Conservation (phyloP, 148 eudicot species). For the Chenopodium formosanum region DNA sequence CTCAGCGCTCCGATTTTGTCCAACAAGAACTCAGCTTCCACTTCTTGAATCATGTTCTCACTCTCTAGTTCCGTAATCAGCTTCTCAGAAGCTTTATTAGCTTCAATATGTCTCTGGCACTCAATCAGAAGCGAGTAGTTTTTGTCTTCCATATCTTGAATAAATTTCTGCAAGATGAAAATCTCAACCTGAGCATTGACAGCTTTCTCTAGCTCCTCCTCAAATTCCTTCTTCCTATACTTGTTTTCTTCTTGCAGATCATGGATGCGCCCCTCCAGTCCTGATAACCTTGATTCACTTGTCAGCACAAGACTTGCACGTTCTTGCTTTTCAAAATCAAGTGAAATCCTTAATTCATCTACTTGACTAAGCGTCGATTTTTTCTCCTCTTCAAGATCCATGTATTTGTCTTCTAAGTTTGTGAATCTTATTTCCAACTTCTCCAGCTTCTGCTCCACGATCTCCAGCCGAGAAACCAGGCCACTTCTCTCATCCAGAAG, state of each 20-base stretch:
- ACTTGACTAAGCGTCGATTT: slow-evolving; percentile 49
- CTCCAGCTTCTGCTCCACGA: slow-evolving; percentile 62
- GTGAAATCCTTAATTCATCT: slow-evolving; percentile 53
- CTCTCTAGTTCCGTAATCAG: slow-evolving; percentile 81
- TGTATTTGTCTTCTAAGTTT: slow-evolving; percentile 61
- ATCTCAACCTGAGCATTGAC: slow-evolving; percentile 85
- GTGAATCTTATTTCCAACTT: slow-evolving; percentile 60
- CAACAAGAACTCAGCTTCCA: slow-evolving; percentile 73
- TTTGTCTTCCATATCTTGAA: slow-evolving; percentile 90
- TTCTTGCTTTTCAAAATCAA: slow-evolving; percentile 68
- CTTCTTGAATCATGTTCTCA: slow-evolving; percentile 86
- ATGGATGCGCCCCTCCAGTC: slow-evolving; percentile 62
- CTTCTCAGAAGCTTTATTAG: slow-evolving; percentile 63
- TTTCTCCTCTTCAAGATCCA: slow-evolving; percentile 68
- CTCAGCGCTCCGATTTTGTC: slow-evolving; percentile 71
- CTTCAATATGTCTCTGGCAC: slow-evolving; percentile 78
- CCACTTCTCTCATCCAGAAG: slow-evolving; percentile 59
- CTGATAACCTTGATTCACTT: slow-evolving; percentile 56
- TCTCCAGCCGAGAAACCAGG: slow-evolving; percentile 59
- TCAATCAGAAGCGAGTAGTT: slow-evolving; percentile 55
- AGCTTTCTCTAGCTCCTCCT: slow-evolving; percentile 82
- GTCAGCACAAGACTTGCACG: slow-evolving; percentile 36
- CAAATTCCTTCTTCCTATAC: slow-evolving; percentile 65
- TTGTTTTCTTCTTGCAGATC: slow-evolving; percentile 64
- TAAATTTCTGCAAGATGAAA: slow-evolving; percentile 74